Evolutionary conservation across 768 basidiomycete species (phyloP).

Genomic region (Suillus americanus): DNA sequence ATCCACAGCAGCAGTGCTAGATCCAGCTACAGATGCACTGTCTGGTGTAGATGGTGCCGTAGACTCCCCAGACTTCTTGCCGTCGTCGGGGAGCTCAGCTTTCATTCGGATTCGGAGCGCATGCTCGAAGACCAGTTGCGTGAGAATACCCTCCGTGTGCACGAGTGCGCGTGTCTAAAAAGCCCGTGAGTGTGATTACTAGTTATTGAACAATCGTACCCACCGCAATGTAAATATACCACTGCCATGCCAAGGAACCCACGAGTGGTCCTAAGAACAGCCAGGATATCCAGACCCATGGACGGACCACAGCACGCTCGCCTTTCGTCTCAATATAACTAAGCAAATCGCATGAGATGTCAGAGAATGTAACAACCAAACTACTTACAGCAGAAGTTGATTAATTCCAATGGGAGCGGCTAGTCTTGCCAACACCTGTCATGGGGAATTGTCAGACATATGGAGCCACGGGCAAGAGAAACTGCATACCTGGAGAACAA

Average conservation of each 20-base stretch:
- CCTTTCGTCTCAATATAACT: conserved; percentile 62
- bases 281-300: conserved; percentile 68
- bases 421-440: conserved; percentile 22
- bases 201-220: conserved; percentile 11
- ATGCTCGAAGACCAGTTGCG: conserved; percentile 55
- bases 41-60: conserved; percentile 10
- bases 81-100: conserved; percentile 17
- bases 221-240: conserved; percentile 45
- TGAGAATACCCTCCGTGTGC: conserved; percentile 50
- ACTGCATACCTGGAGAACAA: conserved; percentile 11
- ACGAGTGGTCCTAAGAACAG: conserved; percentile 49
- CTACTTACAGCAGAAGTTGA: conserved; percentile 27
- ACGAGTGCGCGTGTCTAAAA: conserved; percentile 42
- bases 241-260: conserved; percentile 46
- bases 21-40: conserved; percentile 12
- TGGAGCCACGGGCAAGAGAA: neutral
- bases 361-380: neutral
- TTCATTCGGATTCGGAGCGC: conserved; percentile 54
- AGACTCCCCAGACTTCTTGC: conserved; percentile 1
- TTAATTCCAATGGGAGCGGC: conserved; percentile 32
- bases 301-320: conserved; percentile 46
- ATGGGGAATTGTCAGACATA: neutral
- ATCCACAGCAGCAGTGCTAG: conserved; percentile 11
- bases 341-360: neutral
- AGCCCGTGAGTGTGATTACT: neutral